Evolutionary conservation across 2,329 filamentous ascomycete genomes (phyloP).

Genomic region (Penicillium decumbens): DNA sequence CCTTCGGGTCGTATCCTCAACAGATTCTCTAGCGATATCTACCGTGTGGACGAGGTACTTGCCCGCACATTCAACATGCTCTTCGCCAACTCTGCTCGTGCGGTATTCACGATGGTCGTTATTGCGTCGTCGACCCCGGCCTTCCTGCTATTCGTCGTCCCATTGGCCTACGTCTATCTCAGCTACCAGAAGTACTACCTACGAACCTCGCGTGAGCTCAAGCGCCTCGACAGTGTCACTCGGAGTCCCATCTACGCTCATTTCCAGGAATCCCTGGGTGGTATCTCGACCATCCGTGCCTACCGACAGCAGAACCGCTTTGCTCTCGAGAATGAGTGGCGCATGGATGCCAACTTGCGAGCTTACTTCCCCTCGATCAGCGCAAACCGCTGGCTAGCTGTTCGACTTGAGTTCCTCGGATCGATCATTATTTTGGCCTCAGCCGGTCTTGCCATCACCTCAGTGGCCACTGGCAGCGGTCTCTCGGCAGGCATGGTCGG

Average conservation of each 20-base stretch:
- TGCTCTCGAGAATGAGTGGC: constrained; percentile 91
- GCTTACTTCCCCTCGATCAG: constrained; percentile 96
- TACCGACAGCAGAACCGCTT: constrained; percentile 87
- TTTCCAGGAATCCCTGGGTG: constrained; percentile 94
- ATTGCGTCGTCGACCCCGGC: constrained; percentile 76
- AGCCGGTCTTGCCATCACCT: constrained; percentile 74
- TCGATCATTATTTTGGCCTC: constrained; percentile 87
- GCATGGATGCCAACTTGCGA: constrained; percentile 87
- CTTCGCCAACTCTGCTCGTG: constrained; percentile 69
- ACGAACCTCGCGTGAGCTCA: constrained; percentile 90
- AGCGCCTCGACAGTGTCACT: constrained; percentile 90
- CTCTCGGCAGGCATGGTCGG: constrained; percentile 75
- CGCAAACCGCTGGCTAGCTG: constrained; percentile 88
- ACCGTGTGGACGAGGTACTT: constrained; percentile 80
- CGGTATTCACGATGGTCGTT: constrained; percentile 77
- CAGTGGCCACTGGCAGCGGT: constrained; percentile 63
- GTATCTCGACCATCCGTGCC: constrained; percentile 90
- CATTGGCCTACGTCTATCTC: constrained; percentile 74
- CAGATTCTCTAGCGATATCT: constrained; percentile 74
- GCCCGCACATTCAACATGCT: constrained; percentile 98
- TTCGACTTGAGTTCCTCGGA: constrained; percentile 91
- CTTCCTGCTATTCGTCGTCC: constrained; percentile 76
- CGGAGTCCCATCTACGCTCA: constrained; percentile 96
- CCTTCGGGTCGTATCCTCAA: constrained; percentile 95
- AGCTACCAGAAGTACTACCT: constrained; percentile 97